Base-by-base conservation (phyloP, 2,329 filamentous ascomycete species). In the Colletotrichum ledebouriae region DNA sequence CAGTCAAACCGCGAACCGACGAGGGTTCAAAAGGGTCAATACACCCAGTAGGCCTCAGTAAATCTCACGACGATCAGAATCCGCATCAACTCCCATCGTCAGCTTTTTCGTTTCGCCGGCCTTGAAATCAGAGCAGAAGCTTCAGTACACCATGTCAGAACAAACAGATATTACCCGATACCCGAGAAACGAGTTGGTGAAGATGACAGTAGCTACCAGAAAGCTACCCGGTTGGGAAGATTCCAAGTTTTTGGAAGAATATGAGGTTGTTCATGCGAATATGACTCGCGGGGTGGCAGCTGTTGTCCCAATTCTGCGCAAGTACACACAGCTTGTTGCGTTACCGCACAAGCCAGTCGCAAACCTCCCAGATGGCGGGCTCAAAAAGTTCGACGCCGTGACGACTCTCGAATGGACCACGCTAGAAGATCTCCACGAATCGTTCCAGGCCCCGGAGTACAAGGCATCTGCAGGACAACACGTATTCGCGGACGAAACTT, bases 331-430 rank as follows among this genome's bases (percentile, higher is more conserved):
- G 29, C 10, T 47, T 2, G 33, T 63, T 15, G 50, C 41, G 4
- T 7, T 47, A 1, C 60, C 60, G 9, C 25, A 52, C 2, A 29
- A 52, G 15, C 49, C 49, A 0, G 5, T 49, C 33, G 3, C 22
- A 11, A 12, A 34, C 3, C 9, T 63, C 0, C 60, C 60, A 0
- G 7, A 37, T 6, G 60, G 60, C 3, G 60, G 60, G 5, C 42
- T n/a, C 7, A 20, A 33, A 0, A 17, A 33, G 1, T 63, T 52
- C 52, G 60, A 63, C 13, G 42, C 53, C 29, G 60, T 41, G 5
- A 39, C 60, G 7, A 63, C 52, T 6, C 60, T 63, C 7, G 60
- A 53, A 3, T 63, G 50, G 52, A 58, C 60, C 12, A 29, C 50
- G 11, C 15, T 63, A 6, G 33, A 57, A 3, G 52, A 33, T 11